Conservation (phyloP, 805 yeast genomes). For the Cyberlindnera maritima region DNA sequence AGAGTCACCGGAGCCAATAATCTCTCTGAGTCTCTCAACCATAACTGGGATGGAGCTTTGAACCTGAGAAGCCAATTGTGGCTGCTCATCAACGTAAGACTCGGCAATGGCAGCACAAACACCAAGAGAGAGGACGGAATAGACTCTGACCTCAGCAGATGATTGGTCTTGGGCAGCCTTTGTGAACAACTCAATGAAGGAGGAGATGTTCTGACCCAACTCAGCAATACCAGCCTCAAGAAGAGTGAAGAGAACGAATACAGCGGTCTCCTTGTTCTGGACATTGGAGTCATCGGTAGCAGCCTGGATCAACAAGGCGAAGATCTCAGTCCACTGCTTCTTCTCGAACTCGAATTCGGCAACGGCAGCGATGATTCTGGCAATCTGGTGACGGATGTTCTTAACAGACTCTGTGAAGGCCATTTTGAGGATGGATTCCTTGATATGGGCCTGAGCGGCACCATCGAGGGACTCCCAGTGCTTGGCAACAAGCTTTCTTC, state of each 20-base stretch:
- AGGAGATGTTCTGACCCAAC: constrained; percentile 55
- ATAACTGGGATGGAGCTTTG: constrained; percentile 70
- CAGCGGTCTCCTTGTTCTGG: constrained; percentile 75
- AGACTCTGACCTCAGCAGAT: constrained; percentile 73
- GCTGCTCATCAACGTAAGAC: constrained; percentile 47
- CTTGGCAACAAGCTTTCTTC: constrained; percentile 72
- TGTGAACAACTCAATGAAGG: constrained; percentile 69
- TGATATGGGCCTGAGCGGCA: constrained; percentile 55
- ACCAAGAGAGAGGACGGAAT: constrained; percentile 77
- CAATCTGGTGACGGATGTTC: constrained; percentile 80
- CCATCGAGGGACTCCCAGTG: constrained; percentile 59
- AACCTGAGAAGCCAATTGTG: constrained; percentile 51
- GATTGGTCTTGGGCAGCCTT: constrained; percentile 58
- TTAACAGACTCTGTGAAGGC: constrained; percentile 64
- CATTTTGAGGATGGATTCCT: constrained; percentile 62
- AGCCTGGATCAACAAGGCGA: constrained; percentile 67
- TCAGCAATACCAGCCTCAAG: constrained; percentile 68
- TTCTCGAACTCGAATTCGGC: constrained; percentile 72
- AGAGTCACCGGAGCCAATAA: constrained; percentile 66
- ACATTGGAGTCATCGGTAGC: constrained; percentile 50
- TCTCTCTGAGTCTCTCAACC: constrained; percentile 76
- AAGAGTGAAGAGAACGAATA: constrained; percentile 72
- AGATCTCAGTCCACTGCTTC: constrained; percentile 71
- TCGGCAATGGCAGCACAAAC: constrained; percentile 65
- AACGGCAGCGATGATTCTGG: constrained; percentile 86